Conservation (phyloP, 371 early-diverging fungal genomes). For the Dichotomocladium elegans region DNA sequence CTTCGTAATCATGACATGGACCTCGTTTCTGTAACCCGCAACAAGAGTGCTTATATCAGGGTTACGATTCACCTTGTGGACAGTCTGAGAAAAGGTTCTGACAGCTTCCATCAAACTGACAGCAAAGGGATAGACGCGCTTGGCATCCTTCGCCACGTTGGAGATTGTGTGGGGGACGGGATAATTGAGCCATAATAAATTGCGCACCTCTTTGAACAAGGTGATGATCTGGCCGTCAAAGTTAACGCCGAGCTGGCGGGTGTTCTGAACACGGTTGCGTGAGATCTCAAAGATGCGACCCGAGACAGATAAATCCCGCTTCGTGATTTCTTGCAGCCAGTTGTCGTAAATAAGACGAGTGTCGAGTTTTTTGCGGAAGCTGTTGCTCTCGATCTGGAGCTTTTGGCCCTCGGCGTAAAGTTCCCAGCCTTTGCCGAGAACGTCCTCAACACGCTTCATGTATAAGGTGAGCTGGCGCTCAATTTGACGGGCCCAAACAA, state of each 20-base stretch:
- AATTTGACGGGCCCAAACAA: conserved; percentile 98
- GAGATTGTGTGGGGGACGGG: conserved; percentile 91
- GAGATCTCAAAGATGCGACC: conserved; percentile 92
- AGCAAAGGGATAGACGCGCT: conserved; percentile 96
- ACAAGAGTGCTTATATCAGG: conserved; percentile 76
- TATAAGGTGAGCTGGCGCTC: conserved; percentile 93
- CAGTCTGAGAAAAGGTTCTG: conserved; percentile 87
- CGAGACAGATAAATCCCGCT: conserved; percentile 81
- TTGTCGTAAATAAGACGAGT: conserved; percentile 85
- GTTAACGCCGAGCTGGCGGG: conserved; percentile 84
- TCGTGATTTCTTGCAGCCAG: conserved; percentile 88
- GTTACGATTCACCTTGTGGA: conserved; percentile 75
- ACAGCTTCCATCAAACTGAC: conserved; percentile 94
- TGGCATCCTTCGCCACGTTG: conserved; percentile 93
- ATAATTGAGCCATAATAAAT: conserved; percentile 90
- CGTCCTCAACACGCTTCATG: conserved; percentile 97
- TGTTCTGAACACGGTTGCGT: conserved; percentile 76
- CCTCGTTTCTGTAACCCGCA: conserved; percentile 89
- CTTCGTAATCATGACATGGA: conserved; percentile 84
- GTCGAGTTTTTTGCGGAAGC: conserved; percentile 92
- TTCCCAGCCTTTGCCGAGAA: conserved; percentile 97
- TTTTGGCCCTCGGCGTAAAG: conserved; percentile 95
- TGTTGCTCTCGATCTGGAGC: conserved; percentile 83
- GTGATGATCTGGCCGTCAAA: conserved; percentile 94
- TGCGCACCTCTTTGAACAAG: conserved; percentile 96